These are phyloP conservation scores for Fusarium sp. DNA, from an alignment of 2,329 filamentous ascomycete species.

Conservation along the genomic window DNA sequence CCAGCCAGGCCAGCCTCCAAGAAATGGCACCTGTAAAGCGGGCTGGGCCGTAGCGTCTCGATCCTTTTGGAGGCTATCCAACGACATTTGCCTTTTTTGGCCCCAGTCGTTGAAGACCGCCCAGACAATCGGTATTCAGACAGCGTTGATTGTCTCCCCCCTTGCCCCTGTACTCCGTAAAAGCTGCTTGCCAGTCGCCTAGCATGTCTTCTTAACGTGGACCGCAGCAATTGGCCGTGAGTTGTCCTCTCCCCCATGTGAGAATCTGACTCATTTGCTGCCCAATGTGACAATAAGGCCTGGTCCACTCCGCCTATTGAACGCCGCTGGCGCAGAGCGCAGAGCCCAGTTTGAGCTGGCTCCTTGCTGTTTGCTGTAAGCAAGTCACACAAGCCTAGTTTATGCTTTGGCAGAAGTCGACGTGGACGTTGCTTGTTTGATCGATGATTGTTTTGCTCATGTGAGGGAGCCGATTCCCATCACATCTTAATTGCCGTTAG, in stretches of 20 bases:
- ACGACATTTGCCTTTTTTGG: neutral
- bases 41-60: conserved; percentile 38
- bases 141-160: conserved; percentile 3
- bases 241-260: conserved; percentile 24
- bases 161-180: conserved; percentile 9
- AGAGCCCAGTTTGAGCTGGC: conserved; percentile 1
- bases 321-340: conserved; percentile 14
- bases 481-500: conserved; percentile 42
- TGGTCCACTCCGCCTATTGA: conserved; percentile 26
- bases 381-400: neutral
- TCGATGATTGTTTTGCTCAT: conserved; percentile 23
- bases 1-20: conserved; percentile 19
- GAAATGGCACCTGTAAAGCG: conserved; percentile 11
- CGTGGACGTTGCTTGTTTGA: conserved; percentile 31
- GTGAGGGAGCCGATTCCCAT: conserved; percentile 43
- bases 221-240: conserved; percentile 41
- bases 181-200: conserved; percentile 15
- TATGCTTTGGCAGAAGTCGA: conserved; percentile 31
- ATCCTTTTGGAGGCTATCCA: neutral
- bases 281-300: conserved; percentile 45
- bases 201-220: conserved; percentile 41
- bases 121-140: conserved; percentile 30
- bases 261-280: conserved; percentile 43
- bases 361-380: conserved; percentile 6
- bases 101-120: conserved; percentile 14